Percentiles rank a stretch among this genome's conserved stretches.
Conservation (phyloP, 306 rosid genomes). For the Alnus rubra region DNA sequence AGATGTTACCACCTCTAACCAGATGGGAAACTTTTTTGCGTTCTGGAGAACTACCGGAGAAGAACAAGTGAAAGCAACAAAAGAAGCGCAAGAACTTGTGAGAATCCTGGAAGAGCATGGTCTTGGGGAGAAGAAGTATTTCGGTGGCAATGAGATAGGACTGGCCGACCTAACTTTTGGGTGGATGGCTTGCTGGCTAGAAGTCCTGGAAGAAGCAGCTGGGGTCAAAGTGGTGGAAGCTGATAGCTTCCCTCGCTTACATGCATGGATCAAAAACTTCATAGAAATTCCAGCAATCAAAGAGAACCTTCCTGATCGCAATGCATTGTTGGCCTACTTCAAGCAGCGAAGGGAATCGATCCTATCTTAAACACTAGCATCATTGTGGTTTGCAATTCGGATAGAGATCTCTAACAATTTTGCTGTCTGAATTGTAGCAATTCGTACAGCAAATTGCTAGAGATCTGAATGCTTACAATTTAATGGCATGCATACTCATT, state of each 20-base stretch:
- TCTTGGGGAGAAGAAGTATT: conserved; percentile 20
- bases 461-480: not conserved
- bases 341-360: not conserved
- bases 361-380: not conserved
- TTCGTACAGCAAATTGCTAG: too few relatives aligned
- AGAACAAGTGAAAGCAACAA: conserved; percentile 2
- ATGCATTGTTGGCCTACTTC: not conserved
- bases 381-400: not conserved
- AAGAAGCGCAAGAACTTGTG: conserved; percentile 9
- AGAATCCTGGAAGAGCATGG: conserved; percentile 21
- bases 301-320: conserved; percentile 31
- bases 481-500: not conserved
- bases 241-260: conserved; percentile 17
- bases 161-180: conserved; percentile 29
- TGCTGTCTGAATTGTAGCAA: too few relatives aligned
- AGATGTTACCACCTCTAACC: not conserved
- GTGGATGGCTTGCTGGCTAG: conserved; percentile 18
- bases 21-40: not conserved
- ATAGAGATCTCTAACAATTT: too few relatives aligned
- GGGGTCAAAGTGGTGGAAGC: conserved; percentile 20
- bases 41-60: conserved; percentile 3
- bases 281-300: conserved; percentile 31
- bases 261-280: conserved; percentile 31
- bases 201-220: conserved; percentile 9
- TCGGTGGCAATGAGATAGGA: conserved; percentile 32